Percentiles rank a stretch among this genome's conserved stretches.
Conservation (phyloP, 2,329 filamentous ascomycete species). For the Aspergillus fumigatiaffinis region DNA sequence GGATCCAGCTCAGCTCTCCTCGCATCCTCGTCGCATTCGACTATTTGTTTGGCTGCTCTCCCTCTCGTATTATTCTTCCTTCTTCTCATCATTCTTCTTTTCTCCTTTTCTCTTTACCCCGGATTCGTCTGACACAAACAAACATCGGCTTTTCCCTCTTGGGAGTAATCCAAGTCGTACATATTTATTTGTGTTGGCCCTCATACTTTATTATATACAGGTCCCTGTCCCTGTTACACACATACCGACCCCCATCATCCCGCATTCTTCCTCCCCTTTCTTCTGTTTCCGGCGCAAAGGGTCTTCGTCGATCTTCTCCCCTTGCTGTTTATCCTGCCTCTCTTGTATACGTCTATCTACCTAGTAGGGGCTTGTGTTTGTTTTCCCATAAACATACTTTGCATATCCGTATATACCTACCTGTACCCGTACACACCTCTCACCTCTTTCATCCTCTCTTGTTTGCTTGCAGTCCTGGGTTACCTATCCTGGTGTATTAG, state of each 20-base stretch:
- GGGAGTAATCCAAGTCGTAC: background rate
- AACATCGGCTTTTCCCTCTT: background rate
- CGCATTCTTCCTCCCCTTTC: background rate
- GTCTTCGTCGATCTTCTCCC: background rate
- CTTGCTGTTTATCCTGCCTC: background rate
- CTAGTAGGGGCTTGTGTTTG: background rate
- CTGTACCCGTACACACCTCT: background rate
- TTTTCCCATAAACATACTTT: background rate
- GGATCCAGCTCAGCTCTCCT: background rate
- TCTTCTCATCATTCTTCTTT: background rate
- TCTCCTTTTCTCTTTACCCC: constrained; percentile 8
- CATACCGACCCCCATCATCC: background rate
- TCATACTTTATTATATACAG: background rate
- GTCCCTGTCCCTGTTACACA: background rate
- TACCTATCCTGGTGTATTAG: background rate
- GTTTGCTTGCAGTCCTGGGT: background rate
- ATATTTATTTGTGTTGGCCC: background rate
- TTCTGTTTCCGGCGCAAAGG: background rate
- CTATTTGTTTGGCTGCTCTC: background rate
- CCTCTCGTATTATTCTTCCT: background rate
- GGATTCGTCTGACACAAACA: constrained; percentile 7
- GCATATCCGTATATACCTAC: background rate
- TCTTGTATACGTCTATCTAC: background rate
- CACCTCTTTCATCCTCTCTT: background rate
- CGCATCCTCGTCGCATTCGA: background rate